Evolutionary conservation across 345 rosid species (phyloP), one percentile per base, ranked within the genome.

Genomic region (Carallia pectinifolia): DNA sequence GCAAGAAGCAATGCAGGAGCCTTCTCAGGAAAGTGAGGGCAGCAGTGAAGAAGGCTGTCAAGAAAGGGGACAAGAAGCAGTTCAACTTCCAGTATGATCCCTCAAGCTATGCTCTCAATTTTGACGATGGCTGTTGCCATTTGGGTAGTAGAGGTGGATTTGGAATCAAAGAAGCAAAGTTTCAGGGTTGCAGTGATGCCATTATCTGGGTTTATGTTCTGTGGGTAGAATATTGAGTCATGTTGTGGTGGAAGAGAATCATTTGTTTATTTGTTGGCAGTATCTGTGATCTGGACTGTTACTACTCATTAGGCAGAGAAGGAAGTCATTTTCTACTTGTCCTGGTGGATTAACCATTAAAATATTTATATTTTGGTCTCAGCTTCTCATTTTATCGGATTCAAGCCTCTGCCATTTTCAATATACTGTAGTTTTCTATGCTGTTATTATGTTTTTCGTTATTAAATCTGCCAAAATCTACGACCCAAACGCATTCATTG

Each of bases 21-120:
- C 68, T 86, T 34, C 75, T 85, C 9, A 71, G 93, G 87, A 87
- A 83, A 68, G 55, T 79, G 77, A 84, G 72, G 47, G 85, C 86
- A 7, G 82, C 88, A 15, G 71, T 83, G 74, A 88, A 70, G 86
- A 81, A 63, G 54, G 80, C 84, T 4, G 71, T 78, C 66, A 85
- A 78, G 75, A 74, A 62, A 33, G 76, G 70, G 2, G 69, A 75
- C 40, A 77, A 64, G 66, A 71, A 62, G 7, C 83, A 73, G 67
- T 79, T 79, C 34, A 77, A 77, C 79, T 93, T 91, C 76, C 97
- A 87, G 81, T 93, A 91, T 82, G 98, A 93, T 84, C 98, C 98
- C 38, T 89, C 85, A 60, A 93, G 98, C 68, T 93, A 93, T 71
- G 81, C 81, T 53, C 77, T 78, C 19, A 81, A 92, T 73, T 90